phyloP scores from a whole-genome alignment of 2,329 filamentous ascomycete genomes.

The Fonsecaea multimorphosa region DNA sequence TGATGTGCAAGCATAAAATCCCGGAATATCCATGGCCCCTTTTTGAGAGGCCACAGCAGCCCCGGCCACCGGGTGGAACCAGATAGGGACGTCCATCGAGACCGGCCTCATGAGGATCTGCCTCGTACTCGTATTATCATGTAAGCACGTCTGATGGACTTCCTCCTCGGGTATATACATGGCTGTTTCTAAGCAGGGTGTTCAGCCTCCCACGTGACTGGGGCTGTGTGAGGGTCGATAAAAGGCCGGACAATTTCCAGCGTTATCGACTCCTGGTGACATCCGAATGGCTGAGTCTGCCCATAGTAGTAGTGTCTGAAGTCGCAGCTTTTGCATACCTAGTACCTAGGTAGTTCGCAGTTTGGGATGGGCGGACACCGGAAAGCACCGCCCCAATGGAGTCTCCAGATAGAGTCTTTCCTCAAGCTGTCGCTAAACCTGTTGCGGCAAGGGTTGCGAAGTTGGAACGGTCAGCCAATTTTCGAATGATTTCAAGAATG shows the following conservation, averaged over 20 bases:
- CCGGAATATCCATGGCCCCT: neutral
- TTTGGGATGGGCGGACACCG: neutral
- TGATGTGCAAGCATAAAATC: neutral
- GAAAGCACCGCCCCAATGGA: neutral
- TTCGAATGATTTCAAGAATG: slow-evolving; percentile 11
- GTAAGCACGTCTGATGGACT: neutral
- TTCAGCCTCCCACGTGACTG: slow-evolving; percentile 1
- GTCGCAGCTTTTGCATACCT: neutral
- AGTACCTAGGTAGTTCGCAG: too few relatives aligned
- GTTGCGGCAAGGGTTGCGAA: slow-evolving; percentile 14
- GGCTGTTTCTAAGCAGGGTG: neutral
- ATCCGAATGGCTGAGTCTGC: neutral
- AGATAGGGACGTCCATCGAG: neutral
- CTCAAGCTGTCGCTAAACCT: slow-evolving; percentile 7
- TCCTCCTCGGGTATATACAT: neutral
- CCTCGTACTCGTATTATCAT: neutral
- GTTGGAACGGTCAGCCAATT: neutral
- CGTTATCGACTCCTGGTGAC: neutral
- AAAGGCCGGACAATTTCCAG: neutral
- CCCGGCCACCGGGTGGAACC: neutral
- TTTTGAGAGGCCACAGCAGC: neutral
- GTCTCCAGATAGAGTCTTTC: neutral
- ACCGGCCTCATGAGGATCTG: neutral
- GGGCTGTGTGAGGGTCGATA: neutral
- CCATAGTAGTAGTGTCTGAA: neutral